phyloP scores from a whole-genome alignment of 306 rosid species.

The Dalbergia oliveri region DNA sequence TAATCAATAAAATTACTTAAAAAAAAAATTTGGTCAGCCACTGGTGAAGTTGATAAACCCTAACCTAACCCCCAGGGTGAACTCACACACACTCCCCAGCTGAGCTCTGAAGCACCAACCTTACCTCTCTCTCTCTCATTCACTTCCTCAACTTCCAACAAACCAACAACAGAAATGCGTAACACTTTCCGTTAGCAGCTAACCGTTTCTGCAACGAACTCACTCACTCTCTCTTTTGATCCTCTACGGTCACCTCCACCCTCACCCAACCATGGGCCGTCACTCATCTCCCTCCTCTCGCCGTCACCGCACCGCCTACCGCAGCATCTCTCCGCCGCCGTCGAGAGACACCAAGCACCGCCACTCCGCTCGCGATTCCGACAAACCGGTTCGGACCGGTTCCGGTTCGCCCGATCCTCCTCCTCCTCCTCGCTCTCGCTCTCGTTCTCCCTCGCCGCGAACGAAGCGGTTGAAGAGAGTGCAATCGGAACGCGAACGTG shows the following conservation, averaged over 20 bases:
- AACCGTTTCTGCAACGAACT: neutral
- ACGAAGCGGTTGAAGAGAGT: slow-evolving; percentile 64
- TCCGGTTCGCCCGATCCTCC: slow-evolving; percentile 52
- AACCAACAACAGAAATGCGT: neutral
- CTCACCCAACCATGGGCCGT: slow-evolving; percentile 42
- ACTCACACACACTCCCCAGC: neutral
- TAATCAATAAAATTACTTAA: too few relatives aligned
- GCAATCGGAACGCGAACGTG: slow-evolving; percentile 52
- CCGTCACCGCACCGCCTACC: slow-evolving; percentile 52
- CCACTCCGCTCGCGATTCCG: slow-evolving; percentile 43
- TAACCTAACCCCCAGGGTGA: neutral
- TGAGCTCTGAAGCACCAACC: too few relatives aligned
- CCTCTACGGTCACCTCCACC: slow-evolving; percentile 7
- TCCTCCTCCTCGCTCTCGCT: slow-evolving; percentile 25
- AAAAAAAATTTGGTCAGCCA: neutral
- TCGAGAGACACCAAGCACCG: slow-evolving; percentile 42
- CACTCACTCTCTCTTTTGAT: neutral
- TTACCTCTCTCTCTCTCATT: neutral
- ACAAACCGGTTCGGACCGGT: slow-evolving; percentile 42
- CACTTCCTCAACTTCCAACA: too few relatives aligned
- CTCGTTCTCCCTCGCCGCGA: slow-evolving; percentile 68
- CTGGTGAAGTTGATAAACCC: neutral
- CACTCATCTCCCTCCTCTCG: slow-evolving; percentile 58
- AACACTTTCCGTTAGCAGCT: neutral
- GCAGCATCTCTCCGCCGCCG: slow-evolving; percentile 54